These are phyloP conservation scores for Yueomyces sp. DNA, from an alignment of 805 yeast genomes.

Conservation along the genomic window DNA sequence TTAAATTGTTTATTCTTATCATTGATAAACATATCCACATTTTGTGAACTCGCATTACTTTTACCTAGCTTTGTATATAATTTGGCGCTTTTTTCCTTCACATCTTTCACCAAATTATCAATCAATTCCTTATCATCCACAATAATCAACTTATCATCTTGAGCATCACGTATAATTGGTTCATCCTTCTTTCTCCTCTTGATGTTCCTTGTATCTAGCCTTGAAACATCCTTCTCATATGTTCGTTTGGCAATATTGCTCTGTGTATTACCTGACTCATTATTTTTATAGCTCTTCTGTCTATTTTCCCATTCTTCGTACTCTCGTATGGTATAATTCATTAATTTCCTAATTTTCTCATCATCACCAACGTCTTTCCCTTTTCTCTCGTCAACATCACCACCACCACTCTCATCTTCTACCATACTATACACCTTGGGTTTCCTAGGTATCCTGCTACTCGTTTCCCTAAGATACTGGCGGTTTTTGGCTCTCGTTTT, in stretches of 20 bases:
- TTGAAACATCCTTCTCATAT: conserved; percentile 17
- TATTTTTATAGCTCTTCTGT: conserved; percentile 1
- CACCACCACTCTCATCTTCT: conserved; percentile 3
- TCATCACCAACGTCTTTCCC: background rate
- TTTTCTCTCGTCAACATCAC: background rate
- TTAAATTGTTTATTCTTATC: conserved; percentile 22
- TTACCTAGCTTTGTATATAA: conserved; percentile 10
- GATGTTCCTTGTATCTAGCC: conserved; percentile 1
- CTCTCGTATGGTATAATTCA: conserved; percentile 15
- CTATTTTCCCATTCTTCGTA: conserved; percentile 14
- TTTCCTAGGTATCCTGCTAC: conserved; percentile 4
- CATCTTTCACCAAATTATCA: conserved; percentile 8
- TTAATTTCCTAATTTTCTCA: conserved; percentile 3
- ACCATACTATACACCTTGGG: conserved; percentile 16
- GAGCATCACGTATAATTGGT: background rate
- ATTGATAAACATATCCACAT: conserved; percentile 7
- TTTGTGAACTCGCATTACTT: conserved; percentile 2
- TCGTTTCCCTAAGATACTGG: background rate
- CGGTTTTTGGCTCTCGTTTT: conserved; percentile 10
- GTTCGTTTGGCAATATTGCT: conserved; percentile 17
- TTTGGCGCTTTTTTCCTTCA: conserved; percentile 9
- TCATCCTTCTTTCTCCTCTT: background rate
- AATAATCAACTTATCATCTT: conserved; percentile 4
- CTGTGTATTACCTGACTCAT: conserved; percentile 1
- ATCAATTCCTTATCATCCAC: conserved; percentile 11